Evolutionary conservation across 148 eudicot species (phyloP), one percentile per base, ranked within the genome.

Genomic region (Chenopodium quinoa): DNA sequence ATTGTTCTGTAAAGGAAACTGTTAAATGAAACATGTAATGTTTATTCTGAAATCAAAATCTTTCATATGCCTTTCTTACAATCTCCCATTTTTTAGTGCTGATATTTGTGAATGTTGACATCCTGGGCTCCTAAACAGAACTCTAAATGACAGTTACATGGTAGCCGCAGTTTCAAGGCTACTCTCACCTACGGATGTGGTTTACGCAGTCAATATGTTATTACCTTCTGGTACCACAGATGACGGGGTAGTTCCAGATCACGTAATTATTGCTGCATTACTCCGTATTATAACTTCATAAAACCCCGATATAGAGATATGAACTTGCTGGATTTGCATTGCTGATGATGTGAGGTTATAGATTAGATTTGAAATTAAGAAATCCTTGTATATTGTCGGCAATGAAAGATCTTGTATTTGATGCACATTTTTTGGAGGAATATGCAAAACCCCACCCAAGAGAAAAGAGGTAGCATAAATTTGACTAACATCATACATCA

Each of bases 1-100:
- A 52, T 72, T 31, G 29, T 44, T 58, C 40, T 80, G 82, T 72
- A 80, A 62, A 73, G 82, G 13, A 27, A 56, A 64, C 65, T 34
- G 17, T 72, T 63, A 71, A 27, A 54, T 7, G 68, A 69, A 70
- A 31, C 63, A 29, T 69, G 75, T 48, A 52, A 31, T 19, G 65
- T 20, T 10, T 47, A 68, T 9, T 68, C 40, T 32, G 19, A 40
- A 48, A 48, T 29, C 71, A 64, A 64, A 17, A 47, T 69, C 44
- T 3, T 72, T 71, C 6, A 29, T 4, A 16, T 71, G 13, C 25
- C 23, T 19, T 71, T 20, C 25, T 16, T 17, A 56, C 62, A 56
- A 13, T 14, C 4, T 56, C 1, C 62, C 54, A 1, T 11, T 56
- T 4, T 14, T 4, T 4, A 56, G 1, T 56, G 23, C 20, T 40